A percentile compares a stretch with the other conserved stretches of the same genome.
Evolutionary conservation across 176 grass and related monocot genomes (phyloP).

Genomic region (Oryza meridionalis): DNA sequence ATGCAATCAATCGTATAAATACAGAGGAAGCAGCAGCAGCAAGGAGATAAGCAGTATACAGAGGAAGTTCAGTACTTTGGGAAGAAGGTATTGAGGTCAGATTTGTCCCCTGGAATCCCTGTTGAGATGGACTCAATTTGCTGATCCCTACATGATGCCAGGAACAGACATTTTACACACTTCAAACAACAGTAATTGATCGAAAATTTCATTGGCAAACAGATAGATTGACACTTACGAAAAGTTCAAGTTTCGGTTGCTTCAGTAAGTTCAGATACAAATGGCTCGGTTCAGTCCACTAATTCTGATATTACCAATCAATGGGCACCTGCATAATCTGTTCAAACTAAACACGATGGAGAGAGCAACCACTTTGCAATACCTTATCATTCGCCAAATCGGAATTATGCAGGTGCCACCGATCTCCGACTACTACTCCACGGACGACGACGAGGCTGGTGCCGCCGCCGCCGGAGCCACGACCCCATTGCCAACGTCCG

Average conservation of each 20-base stretch:
- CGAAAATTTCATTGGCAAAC: background rate
- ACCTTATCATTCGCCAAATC: conserved; percentile 69
- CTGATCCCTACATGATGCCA: conserved; percentile 52
- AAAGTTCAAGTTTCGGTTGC: conserved; percentile 70
- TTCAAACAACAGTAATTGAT: background rate
- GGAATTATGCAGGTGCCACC: conserved; percentile 58
- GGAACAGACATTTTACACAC: background rate
- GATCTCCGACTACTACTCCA: conserved; percentile 89
- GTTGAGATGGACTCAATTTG: conserved; percentile 84
- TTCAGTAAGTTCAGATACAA: conserved; percentile 42
- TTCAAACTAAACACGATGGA: background rate
- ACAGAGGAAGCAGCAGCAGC: too few relatives aligned
- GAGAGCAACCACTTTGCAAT: background rate
- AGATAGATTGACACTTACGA: conserved; percentile 50
- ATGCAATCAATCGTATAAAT: too few relatives aligned
- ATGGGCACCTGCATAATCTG: background rate
- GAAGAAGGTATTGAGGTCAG: conserved; percentile 86
- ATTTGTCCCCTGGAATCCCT: conserved; percentile 73
- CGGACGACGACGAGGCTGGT: background rate
- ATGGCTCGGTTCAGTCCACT: background rate
- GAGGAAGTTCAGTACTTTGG: conserved; percentile 53
- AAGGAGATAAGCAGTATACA: too few relatives aligned
- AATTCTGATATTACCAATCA: too few relatives aligned
- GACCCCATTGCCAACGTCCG: conserved; percentile 30
- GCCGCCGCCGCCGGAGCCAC: background rate